Percentiles rank a stretch among this genome's conserved stretches.
phyloP scores from a whole-genome alignment of 2,329 filamentous ascomycete genomes.

The Nothophaeocryptopus gaeumannii region DNA sequence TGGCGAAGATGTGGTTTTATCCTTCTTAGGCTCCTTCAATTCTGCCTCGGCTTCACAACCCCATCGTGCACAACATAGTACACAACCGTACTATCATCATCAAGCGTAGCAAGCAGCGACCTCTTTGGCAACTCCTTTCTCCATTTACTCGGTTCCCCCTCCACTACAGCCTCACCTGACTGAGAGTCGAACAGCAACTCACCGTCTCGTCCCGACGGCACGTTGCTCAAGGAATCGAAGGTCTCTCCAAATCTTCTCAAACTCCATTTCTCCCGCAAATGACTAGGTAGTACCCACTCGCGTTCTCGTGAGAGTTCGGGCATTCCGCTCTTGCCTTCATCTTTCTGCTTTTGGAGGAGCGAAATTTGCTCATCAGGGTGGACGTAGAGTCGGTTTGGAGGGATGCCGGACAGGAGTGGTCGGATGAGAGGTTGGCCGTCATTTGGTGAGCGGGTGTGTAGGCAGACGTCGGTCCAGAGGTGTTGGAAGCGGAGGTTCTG shows the following conservation, averaged over 20 bases:
- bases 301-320: slow-evolving; percentile 44
- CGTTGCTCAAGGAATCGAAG: slow-evolving; percentile 56
- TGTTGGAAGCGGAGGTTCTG: slow-evolving; percentile 74
- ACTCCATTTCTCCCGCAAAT: slow-evolving; percentile 70
- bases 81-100: slow-evolving; percentile 77
- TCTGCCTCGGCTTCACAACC: slow-evolving; percentile 82
- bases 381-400: slow-evolving; percentile 69
- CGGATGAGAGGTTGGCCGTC: slow-evolving; percentile 48
- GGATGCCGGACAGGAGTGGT: slow-evolving; percentile 68
- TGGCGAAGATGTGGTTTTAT: no score
- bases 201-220: slow-evolving; percentile 39
- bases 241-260: slow-evolving; percentile 63
- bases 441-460: slow-evolving; percentile 18
- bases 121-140: slow-evolving; percentile 55
- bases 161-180: slow-evolving; percentile 14
- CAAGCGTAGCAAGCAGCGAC: slow-evolving; percentile 69
- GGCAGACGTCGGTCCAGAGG: slow-evolving; percentile 63
- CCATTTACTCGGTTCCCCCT: slow-evolving; percentile 36
- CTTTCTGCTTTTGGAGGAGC: slow-evolving; percentile 57
- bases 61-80: slow-evolving; percentile 85
- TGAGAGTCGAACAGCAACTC: slow-evolving; percentile 17
- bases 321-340: slow-evolving; percentile 34
- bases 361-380: slow-evolving; percentile 81
- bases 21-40: slow-evolving; percentile 48
- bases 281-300: slow-evolving; percentile 76